phyloP scores from a whole-genome alignment of 2,329 filamentous ascomycete species.

The Microdochium nivale region DNA sequence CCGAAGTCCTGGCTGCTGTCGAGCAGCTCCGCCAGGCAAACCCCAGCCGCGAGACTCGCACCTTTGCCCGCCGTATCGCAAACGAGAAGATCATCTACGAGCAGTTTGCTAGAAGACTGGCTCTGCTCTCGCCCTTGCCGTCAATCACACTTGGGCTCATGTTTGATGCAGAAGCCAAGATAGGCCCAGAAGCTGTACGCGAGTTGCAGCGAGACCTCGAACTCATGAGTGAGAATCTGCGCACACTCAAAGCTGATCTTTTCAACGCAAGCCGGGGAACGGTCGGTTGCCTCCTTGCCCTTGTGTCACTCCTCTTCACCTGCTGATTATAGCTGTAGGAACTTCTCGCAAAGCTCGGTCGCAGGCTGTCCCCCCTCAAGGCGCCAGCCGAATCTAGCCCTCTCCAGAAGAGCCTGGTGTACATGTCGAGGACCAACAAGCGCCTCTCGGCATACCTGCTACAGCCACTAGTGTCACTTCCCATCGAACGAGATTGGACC shows the following conservation, averaged over 20 bases:
- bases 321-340: not conserved
- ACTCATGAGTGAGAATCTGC: not conserved
- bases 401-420: not conserved
- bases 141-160: not conserved
- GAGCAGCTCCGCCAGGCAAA: conserved; percentile 2
- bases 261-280: conserved; percentile 1
- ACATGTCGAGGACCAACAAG: not conserved
- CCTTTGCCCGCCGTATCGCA: conserved; percentile 2
- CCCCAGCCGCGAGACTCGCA: conserved; percentile 1
- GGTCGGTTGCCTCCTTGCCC: not conserved
- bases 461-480: not conserved
- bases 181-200: not conserved
- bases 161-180: not conserved
- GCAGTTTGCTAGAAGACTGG: conserved; percentile 3
- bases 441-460: not conserved
- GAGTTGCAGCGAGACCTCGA: not conserved
- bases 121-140: not conserved
- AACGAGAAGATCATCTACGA: conserved; percentile 5
- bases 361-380: not conserved
- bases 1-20: conserved; percentile 2
- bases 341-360: not conserved
- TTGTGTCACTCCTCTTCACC: not conserved
- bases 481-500: not conserved
- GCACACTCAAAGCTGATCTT: not conserved
- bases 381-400: not conserved